Conservation (phyloP, 306 rosid species). For the Cicer cuneatum region DNA sequence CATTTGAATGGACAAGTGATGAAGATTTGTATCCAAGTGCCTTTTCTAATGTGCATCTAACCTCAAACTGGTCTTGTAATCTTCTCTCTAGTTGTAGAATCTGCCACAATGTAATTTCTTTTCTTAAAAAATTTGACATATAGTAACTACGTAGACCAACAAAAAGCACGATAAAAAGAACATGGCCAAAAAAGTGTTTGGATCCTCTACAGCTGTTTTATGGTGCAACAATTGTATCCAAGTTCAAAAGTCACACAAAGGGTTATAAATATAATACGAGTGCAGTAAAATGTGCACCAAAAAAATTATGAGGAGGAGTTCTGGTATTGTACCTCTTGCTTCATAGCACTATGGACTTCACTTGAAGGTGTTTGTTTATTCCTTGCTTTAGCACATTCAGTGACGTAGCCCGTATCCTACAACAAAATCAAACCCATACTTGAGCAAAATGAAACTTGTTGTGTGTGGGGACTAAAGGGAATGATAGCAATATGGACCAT, state of each 20-base stretch:
- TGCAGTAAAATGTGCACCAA: slow-evolving; percentile 25
- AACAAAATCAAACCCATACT: slow-evolving; percentile 47
- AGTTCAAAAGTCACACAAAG: slow-evolving; percentile 13
- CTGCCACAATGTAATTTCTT: slow-evolving; percentile 50
- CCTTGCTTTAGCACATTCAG: slow-evolving; percentile 55
- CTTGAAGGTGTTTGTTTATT: slow-evolving; percentile 58
- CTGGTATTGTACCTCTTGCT: slow-evolving; percentile 75
- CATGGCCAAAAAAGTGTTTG: neutral
- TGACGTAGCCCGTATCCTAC: slow-evolving; percentile 67
- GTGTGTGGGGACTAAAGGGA: slow-evolving; percentile 36
- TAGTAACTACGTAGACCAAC: slow-evolving; percentile 16
- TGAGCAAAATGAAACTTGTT: slow-evolving; percentile 40
- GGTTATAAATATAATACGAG: slow-evolving; percentile 8
- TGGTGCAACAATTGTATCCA: no score
- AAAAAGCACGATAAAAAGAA: slow-evolving; percentile 34
- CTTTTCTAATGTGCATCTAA: slow-evolving; percentile 77
- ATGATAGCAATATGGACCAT: slow-evolving; percentile 35
- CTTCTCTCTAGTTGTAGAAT: slow-evolving; percentile 86
- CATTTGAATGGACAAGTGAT: slow-evolving; percentile 55
- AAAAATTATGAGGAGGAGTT: slow-evolving; percentile 32
- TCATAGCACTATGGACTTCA: slow-evolving; percentile 67
- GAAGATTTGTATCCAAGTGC: slow-evolving; percentile 73
- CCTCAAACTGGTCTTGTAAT: slow-evolving; percentile 80
- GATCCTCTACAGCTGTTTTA: no score
- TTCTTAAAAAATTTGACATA: slow-evolving; percentile 11